Evolutionary conservation across 1,284 basidiomycete species (phyloP).

Genomic region (Amylostereum areolatum): DNA sequence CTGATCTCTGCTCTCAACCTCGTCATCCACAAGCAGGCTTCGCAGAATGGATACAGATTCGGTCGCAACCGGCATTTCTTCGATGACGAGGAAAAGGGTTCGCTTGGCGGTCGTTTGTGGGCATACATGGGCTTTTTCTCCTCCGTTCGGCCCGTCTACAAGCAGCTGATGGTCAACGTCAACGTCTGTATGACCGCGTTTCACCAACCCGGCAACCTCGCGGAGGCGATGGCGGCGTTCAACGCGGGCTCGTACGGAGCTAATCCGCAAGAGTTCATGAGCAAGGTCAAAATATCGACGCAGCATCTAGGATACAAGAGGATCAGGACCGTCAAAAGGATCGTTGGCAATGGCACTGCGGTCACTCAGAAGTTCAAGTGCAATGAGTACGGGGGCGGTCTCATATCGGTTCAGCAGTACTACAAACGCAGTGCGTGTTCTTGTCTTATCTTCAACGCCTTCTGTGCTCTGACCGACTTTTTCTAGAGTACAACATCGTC

Average conservation of each 20-base stretch:
- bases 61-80: constrained; percentile 65
- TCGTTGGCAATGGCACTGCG: constrained; percentile 38
- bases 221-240: constrained; percentile 47
- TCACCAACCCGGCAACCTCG: constrained; percentile 55
- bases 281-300: constrained; percentile 52
- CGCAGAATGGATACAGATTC: constrained; percentile 47
- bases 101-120: constrained; percentile 43
- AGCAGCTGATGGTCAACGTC: constrained; percentile 68
- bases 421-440: constrained; percentile 47
- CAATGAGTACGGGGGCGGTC: constrained; percentile 37
- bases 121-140: constrained; percentile 64
- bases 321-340: constrained; percentile 41
- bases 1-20: constrained; percentile 60
- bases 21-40: constrained; percentile 52
- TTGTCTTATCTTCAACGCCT: neutral
- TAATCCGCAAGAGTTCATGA: constrained; percentile 42
- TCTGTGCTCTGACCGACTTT: neutral
- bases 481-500: constrained; percentile 49
- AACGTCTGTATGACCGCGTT: constrained; percentile 73
- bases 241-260: constrained; percentile 33
- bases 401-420: constrained; percentile 54
- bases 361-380: constrained; percentile 42
- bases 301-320: constrained; percentile 47
- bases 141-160: constrained; percentile 57
- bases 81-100: constrained; percentile 17